Conservation (phyloP, 148 eudicot species). For the Salicornia ramosissima region DNA sequence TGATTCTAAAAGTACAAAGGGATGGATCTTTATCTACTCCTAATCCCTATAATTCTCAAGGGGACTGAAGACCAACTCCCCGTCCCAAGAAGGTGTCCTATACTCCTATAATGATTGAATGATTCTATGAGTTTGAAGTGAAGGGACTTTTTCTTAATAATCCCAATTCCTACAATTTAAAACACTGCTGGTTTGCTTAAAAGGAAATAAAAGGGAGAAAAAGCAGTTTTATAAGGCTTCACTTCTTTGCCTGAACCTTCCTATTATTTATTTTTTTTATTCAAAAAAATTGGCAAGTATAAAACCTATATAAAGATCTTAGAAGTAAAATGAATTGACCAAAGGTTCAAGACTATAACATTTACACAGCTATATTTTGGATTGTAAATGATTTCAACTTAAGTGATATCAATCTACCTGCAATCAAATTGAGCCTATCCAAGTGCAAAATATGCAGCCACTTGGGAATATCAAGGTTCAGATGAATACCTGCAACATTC, state of each 20-base stretch:
- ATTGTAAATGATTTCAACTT: neutral
- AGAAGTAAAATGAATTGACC: neutral
- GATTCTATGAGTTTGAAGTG: too few relatives aligned
- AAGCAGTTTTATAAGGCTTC: neutral
- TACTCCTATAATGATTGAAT: too few relatives aligned
- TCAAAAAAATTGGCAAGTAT: neutral
- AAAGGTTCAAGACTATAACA: neutral
- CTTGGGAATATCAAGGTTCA: constrained; percentile 80
- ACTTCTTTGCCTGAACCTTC: neutral
- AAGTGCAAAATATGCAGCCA: constrained; percentile 72
- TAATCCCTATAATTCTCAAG: too few relatives aligned
- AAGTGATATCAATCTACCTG: constrained; percentile 46
- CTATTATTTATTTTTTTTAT: neutral
- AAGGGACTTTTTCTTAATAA: too few relatives aligned
- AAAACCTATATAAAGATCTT: neutral
- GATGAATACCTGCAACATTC: constrained; percentile 82
- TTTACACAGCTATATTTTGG: neutral
- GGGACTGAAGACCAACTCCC: too few relatives aligned
- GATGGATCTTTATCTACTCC: too few relatives aligned
- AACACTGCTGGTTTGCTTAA: neutral
- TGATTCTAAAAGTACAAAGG: too few relatives aligned
- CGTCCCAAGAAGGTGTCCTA: too few relatives aligned
- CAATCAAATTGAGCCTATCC: constrained; percentile 64
- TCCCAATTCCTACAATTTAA: too few relatives aligned
- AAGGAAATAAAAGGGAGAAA: neutral